Percentiles rank a stretch among this genome's conserved stretches.
Conservation (phyloP, 2,329 filamentous ascomycete species). For the Stenocarpella maydis region DNA sequence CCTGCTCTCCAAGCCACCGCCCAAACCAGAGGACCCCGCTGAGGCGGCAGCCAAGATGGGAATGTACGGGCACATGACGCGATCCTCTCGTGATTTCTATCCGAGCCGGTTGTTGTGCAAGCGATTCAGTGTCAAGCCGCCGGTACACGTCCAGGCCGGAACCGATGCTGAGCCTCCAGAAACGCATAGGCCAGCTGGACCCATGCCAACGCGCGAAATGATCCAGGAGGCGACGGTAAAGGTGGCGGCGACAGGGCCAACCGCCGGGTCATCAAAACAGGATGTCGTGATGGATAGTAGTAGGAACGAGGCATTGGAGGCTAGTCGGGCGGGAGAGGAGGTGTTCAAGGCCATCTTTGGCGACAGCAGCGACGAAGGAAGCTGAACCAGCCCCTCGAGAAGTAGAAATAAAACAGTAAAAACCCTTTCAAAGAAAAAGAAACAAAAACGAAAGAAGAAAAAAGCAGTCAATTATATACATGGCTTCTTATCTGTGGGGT, state of each 20-base stretch:
- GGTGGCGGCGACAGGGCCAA: not conserved
- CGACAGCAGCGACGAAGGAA: conserved; percentile 71
- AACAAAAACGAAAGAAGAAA: too few species aligned
- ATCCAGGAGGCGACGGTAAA: not conserved
- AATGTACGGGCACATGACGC: conserved; percentile 92
- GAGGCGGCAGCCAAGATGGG: conserved; percentile 87
- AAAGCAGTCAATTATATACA: too few species aligned
- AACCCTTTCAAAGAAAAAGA: too few species aligned
- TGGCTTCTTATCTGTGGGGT: too few species aligned
- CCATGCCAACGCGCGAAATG: not conserved
- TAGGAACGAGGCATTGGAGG: conserved; percentile 81
- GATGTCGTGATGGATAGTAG: conserved; percentile 68
- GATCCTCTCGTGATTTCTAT: conserved; percentile 75
- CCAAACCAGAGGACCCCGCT: conserved; percentile 76
- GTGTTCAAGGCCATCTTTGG: conserved; percentile 95
- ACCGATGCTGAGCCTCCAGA: conserved; percentile 45
- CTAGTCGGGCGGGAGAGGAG: conserved; percentile 76
- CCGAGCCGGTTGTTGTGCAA: conserved; percentile 91
- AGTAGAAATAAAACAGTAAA: too few species aligned
- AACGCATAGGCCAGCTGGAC: conserved; percentile 26
- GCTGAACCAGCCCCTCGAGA: not conserved
- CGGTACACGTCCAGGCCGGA: conserved; percentile 70
- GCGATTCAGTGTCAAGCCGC: conserved; percentile 86
- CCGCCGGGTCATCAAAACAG: conserved; percentile 30
- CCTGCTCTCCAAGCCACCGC: conserved; percentile 56